Conservation (phyloP, 2,329 filamentous ascomycete genomes). For the Scleromitrula shiraiana region DNA sequence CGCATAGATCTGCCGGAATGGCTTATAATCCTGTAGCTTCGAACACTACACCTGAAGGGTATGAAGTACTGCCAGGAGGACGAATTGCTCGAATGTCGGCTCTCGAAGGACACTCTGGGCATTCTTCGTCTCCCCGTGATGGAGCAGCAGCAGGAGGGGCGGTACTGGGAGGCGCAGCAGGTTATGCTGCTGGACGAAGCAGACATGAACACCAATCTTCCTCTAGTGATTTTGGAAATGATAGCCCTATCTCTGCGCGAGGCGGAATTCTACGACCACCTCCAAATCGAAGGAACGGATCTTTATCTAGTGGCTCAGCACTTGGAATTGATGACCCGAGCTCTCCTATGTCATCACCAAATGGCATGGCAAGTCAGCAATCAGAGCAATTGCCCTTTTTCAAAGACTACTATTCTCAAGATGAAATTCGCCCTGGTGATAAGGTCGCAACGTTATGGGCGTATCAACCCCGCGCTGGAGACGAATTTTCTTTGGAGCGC, state of each 20-base stretch:
- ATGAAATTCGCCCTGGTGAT: slow-evolving; percentile 89
- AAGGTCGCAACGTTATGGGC: slow-evolving; percentile 91
- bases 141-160: slow-evolving; percentile 8
- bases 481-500: slow-evolving; percentile 88
- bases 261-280: slow-evolving; percentile 51
- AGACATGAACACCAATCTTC: slow-evolving; percentile 47
- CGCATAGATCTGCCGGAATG: slow-evolving; percentile 42
- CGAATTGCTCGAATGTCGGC: slow-evolving; percentile 95
- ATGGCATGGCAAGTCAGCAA: slow-evolving; percentile 76
- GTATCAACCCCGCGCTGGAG: slow-evolving; percentile 85
- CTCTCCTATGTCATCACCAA: slow-evolving; percentile 82
- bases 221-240: slow-evolving; percentile 57
- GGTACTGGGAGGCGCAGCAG: slow-evolving; percentile 36
- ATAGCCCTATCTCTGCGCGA: slow-evolving; percentile 57
- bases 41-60: slow-evolving; percentile 39
- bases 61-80: slow-evolving; percentile 74
- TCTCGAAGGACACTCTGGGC: slow-evolving; percentile 65
- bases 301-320: slow-evolving; percentile 76
- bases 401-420: slow-evolving; percentile 97
- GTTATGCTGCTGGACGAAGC: slow-evolving; percentile 39
- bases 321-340: slow-evolving; percentile 61
- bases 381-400: slow-evolving; percentile 95
- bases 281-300: slow-evolving; percentile 70
- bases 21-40: slow-evolving; percentile 33
- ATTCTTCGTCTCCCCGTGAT: slow-evolving; percentile 42